A percentile compares a stretch with the other conserved stretches of the same genome.
Conservation (phyloP, 495 filamentous ascomycete genomes). For the Penicillium crystallinum region DNA sequence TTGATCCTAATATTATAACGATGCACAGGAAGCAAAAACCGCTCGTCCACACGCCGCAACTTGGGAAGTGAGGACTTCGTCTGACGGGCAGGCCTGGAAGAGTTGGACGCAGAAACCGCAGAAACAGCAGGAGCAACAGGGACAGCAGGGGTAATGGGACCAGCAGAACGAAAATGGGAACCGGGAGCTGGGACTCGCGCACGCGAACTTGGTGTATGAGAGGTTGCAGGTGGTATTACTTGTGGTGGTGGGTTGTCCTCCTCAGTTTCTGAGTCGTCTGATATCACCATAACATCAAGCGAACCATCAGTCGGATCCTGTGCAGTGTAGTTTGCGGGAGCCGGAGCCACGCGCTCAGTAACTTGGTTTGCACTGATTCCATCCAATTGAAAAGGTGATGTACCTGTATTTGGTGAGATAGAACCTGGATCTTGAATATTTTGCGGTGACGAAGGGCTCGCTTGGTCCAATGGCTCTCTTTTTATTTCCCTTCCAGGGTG, state of each 20-base stretch:
- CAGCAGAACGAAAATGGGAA: background rate
- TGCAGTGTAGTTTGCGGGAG: too few species aligned
- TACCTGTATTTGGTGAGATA: background rate
- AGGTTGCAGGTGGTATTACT: background rate
- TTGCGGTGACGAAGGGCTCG: background rate
- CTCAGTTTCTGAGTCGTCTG: background rate
- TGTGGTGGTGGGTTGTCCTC: background rate
- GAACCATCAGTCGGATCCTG: background rate
- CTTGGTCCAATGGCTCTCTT: background rate
- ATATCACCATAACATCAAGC: background rate
- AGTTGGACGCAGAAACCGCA: too few species aligned
- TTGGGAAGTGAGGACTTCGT: background rate
- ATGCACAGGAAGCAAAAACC: background rate
- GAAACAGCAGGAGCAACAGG: background rate
- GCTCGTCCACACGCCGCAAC: background rate
- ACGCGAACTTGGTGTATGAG: background rate
- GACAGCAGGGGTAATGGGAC: background rate
- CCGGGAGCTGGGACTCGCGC: background rate
- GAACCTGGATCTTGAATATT: background rate
- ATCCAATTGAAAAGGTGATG: background rate
- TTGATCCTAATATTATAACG: background rate
- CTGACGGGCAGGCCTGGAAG: background rate
- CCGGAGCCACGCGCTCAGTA: background rate
- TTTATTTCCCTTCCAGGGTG: background rate
- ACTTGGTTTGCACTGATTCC: background rate